Base-by-base conservation (phyloP, 306 rosid genomes). In the Castanopsis chinensis region DNA sequence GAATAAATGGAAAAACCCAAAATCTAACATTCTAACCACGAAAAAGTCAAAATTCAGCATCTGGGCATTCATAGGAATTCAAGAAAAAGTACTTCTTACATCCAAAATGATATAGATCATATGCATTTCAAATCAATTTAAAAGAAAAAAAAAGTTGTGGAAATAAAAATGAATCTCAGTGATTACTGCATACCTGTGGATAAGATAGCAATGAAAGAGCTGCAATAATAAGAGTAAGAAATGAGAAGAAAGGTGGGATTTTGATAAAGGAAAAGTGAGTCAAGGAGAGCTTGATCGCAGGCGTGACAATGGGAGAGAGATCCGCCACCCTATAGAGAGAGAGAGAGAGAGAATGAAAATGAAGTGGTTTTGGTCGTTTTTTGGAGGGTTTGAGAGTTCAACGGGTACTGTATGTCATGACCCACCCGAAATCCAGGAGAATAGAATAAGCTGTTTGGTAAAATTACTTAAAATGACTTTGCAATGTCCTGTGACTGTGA, bases 271-370 rank as follows among this genome's bases (percentile, higher is more conserved):
- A 56, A 68, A 54, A 28, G 63, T 25, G 19, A 35, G n/a, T 35
- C 77, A 17, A 51, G 14, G 2, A 15, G 19, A 53, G 74, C 69
- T 12, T 56, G 56, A 59, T 75, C 71, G 23, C 58, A n/a, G 67
- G 28, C 69, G 67, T 20, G 55, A 69, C 1, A 7, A 13, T 8
- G 28, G 69, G 79, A 83, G 67, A 53, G 71, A 79, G 80, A 67
- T 56, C 78, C 78, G 51, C 20, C 73, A 32, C 70, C 70, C 19
- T 6, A 6, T 7, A 61, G 41, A 27, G n/a, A 28, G 43, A 23
- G 54, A 18, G 28, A 41, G 20, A 58, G 23, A 59, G 27, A 18
- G 5, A 5, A 21, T 7, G 9, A 63, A 57, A 49, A 49, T 12
- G 17, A 49, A 49, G 12, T 41, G 45, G 45, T 41, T 41, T 41